Conservation (phyloP, 163 green algal species). For the Prototheca cutis region DNA sequence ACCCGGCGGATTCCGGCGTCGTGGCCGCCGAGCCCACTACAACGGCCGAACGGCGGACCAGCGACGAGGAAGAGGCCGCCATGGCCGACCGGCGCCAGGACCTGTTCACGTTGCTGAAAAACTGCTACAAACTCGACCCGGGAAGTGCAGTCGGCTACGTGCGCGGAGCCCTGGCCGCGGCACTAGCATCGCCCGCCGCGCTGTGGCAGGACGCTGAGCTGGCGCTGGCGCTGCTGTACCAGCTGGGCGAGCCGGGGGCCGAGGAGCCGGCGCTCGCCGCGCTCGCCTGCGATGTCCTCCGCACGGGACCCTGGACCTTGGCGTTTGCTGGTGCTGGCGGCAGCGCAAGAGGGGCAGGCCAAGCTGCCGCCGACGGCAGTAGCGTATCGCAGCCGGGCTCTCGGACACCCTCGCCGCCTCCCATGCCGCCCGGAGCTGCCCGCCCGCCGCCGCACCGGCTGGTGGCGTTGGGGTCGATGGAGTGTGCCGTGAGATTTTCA, state of each 20-base stretch:
- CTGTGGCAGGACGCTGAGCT: slow-evolving; percentile 63
- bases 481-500: slow-evolving; percentile 65
- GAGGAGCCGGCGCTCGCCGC: slow-evolving; percentile 45
- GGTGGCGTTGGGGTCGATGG: slow-evolving; percentile 69
- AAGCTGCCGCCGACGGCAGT: no score
- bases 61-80: slow-evolving; percentile 41
- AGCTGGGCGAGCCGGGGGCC: slow-evolving; percentile 73
- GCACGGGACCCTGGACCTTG: slow-evolving; percentile 35
- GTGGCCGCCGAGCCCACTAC: slow-evolving; percentile 4
- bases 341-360: no score
- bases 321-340: no score
- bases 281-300: background rate
- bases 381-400: no score
- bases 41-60: slow-evolving; percentile 6
- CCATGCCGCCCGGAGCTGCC: slow-evolving; percentile 37
- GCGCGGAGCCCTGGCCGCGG: slow-evolving; percentile 36
- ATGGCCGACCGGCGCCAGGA: slow-evolving; percentile 63
- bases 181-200: slow-evolving; percentile 12
- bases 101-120: slow-evolving; percentile 84
- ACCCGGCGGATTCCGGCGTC: slow-evolving; percentile 13
- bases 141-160: slow-evolving; percentile 43
- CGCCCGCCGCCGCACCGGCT: slow-evolving; percentile 58
- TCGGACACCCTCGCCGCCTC: no score
- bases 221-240: slow-evolving; percentile 73
- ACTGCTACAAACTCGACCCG: slow-evolving; percentile 55